Evolutionary conservation across 306 rosid genomes (phyloP).

Genomic region (Quercus cerris): DNA sequence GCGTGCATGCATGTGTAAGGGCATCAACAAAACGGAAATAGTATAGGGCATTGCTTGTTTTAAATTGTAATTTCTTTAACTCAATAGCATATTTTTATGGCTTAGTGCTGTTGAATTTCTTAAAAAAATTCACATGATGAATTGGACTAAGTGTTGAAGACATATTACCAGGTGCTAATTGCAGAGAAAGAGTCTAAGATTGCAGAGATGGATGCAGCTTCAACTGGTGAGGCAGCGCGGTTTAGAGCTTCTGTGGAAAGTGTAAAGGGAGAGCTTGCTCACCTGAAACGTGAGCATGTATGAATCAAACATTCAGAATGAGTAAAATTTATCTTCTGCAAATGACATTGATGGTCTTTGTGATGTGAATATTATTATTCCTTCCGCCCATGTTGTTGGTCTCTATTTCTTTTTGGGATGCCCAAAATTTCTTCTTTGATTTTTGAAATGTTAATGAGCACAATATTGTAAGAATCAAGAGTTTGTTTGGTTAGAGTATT

Average conservation of each 20-base stretch:
- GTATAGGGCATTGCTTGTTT: not conserved
- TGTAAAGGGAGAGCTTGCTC: slow-evolving; percentile 79
- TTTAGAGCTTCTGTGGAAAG: slow-evolving; percentile 86
- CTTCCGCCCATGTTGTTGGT: too few relatives aligned
- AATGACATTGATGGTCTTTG: slow-evolving; percentile 4
- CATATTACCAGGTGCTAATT: slow-evolving; percentile 64
- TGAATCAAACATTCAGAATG: slow-evolving; percentile 19
- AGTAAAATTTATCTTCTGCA: slow-evolving; percentile 11
- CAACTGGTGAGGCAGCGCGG: slow-evolving; percentile 90
- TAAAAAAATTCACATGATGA: slow-evolving; percentile 18
- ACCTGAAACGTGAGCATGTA: slow-evolving; percentile 84
- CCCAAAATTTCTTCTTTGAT: too few relatives aligned
- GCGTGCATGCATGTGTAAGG: not conserved
- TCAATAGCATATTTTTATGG: not conserved
- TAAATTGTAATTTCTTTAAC: not conserved
- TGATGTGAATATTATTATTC: not conserved
- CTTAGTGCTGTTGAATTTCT: slow-evolving; percentile 11
- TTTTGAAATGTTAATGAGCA: too few relatives aligned
- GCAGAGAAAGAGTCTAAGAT: slow-evolving; percentile 93
- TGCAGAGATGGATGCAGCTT: slow-evolving; percentile 98
- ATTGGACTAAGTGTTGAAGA: slow-evolving; percentile 23
- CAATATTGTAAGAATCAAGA: too few relatives aligned
- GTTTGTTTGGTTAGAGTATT: too few relatives aligned
- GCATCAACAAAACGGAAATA: not conserved
- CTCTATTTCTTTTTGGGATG: too few relatives aligned